Percentiles rank a stretch among this genome's conserved stretches.
Evolutionary conservation across 441 rosid genomes (phyloP).

Genomic region (Manihot esculenta): DNA sequence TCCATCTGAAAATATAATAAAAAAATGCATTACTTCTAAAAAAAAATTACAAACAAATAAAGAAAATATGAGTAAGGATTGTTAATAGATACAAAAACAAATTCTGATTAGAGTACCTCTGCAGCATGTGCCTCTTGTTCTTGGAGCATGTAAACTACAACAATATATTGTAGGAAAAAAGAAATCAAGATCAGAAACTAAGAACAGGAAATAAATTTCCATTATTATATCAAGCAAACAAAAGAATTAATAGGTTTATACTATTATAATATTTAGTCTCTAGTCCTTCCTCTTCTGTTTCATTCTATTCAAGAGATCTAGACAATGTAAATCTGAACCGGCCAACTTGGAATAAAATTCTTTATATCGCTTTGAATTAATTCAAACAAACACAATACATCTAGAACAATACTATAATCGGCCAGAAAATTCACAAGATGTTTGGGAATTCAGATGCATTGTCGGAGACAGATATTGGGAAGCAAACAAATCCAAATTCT

Average conservation of each 20-base stretch:
- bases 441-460: constrained; percentile 3
- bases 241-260: not conserved
- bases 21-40: not conserved
- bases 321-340: not conserved
- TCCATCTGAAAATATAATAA: constrained; percentile 54
- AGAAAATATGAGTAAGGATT: not conserved
- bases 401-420: not conserved
- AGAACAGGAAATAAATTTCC: too few relatives aligned
- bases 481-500: constrained; percentile 18
- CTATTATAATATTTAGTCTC: not conserved
- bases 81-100: constrained; percentile 3
- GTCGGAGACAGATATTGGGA: constrained; percentile 26
- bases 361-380: not conserved
- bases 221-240: not conserved
- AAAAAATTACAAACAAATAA: not conserved
- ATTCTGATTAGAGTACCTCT: constrained; percentile 52
- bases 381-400: not conserved
- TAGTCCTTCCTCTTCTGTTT: not conserved
- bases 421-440: not conserved
- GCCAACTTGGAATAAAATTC: not conserved
- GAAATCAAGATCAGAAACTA: constrained; percentile 15
- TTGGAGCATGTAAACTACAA: constrained; percentile 74
- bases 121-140: constrained; percentile 90
- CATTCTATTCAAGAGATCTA: not conserved
- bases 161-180: constrained; percentile 11